Percentiles rank a stretch among this genome's conserved stretches.
Evolutionary conservation across 805 yeast genomes (phyloP).

Genomic region (Torulaspora maleeae): DNA sequence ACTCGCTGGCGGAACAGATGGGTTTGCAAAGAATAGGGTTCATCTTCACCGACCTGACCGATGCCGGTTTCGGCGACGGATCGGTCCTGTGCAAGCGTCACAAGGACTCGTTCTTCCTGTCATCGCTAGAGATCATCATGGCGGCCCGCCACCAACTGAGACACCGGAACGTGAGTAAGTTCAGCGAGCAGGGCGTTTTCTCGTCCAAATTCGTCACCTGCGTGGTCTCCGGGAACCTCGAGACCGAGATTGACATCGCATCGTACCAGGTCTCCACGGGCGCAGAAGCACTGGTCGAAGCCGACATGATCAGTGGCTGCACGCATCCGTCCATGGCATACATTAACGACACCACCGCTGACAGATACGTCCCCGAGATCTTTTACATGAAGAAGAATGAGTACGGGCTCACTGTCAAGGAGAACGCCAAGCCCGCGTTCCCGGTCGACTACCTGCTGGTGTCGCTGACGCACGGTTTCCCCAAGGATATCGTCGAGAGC

Average conservation of each 20-base stretch:
- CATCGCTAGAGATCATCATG: slow-evolving; percentile 80
- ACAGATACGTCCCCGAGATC: slow-evolving; percentile 90
- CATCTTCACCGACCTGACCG: slow-evolving; percentile 84
- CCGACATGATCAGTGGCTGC: slow-evolving; percentile 80
- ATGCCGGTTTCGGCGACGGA: slow-evolving; percentile 83
- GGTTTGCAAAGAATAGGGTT: slow-evolving; percentile 75
- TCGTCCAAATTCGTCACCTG: slow-evolving; percentile 93
- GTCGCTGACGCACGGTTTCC: slow-evolving; percentile 90
- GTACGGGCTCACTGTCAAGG: slow-evolving; percentile 81
- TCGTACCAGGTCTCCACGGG: slow-evolving; percentile 84
- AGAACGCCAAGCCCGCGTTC: slow-evolving; percentile 83
- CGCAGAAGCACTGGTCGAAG: slow-evolving; percentile 83
- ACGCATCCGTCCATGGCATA: slow-evolving; percentile 86
- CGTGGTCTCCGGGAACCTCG: slow-evolving; percentile 81
- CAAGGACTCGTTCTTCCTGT: slow-evolving; percentile 80
- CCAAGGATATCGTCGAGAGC: slow-evolving; percentile 40
- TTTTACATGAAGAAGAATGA: slow-evolving; percentile 81
- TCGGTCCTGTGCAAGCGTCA: slow-evolving; percentile 90
- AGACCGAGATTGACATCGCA: slow-evolving; percentile 85
- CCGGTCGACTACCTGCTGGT: slow-evolving; percentile 89
- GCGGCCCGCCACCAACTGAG: slow-evolving; percentile 73
- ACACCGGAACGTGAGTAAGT: slow-evolving; percentile 59
- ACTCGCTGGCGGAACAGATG: slow-evolving; percentile 49
- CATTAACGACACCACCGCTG: slow-evolving; percentile 65
- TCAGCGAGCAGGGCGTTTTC: slow-evolving; percentile 57